Conservation (phyloP, 2,329 filamentous ascomycete species). For the Aspergillus felis region DNA sequence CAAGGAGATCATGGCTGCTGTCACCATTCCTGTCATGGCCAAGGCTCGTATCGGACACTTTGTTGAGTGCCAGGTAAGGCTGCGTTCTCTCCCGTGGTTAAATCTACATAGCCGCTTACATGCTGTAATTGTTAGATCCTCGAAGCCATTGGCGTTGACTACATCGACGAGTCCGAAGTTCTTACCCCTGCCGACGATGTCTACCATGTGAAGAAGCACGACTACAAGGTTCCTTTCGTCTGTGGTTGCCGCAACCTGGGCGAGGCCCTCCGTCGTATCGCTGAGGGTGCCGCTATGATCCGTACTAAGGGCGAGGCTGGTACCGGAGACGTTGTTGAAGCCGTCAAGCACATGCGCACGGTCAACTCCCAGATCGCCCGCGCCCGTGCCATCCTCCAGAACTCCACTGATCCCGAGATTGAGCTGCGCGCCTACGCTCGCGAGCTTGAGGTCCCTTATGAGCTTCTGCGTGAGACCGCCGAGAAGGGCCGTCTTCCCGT, state of each 20-base stretch:
- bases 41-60: conserved; percentile 98
- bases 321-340: conserved; percentile 94
- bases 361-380: conserved; percentile 77
- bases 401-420: conserved; percentile 51
- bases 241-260: conserved; percentile 93
- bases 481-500: conserved; percentile 85
- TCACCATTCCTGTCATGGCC: conserved; percentile 98
- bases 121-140: conserved; percentile 62
- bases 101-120: conserved; percentile 2
- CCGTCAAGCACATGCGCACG: conserved; percentile 91
- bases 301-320: conserved; percentile 97
- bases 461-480: conserved; percentile 79
- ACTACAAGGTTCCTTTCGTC: conserved; percentile 83
- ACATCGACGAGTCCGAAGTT: conserved; percentile 97
- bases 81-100: background rate
- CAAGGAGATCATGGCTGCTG: conserved; percentile 87
- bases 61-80: conserved; percentile 78
- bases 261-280: conserved; percentile 85
- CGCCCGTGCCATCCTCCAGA: conserved; percentile 55
- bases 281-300: conserved; percentile 97
- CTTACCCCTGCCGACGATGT: conserved; percentile 88
- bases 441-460: conserved; percentile 73
- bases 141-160: conserved; percentile 90
- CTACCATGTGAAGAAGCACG: conserved; percentile 86
- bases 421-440: conserved; percentile 77